Base-by-base conservation (phyloP, 768 basidiomycete genomes). In the Lepiota venenata region DNA sequence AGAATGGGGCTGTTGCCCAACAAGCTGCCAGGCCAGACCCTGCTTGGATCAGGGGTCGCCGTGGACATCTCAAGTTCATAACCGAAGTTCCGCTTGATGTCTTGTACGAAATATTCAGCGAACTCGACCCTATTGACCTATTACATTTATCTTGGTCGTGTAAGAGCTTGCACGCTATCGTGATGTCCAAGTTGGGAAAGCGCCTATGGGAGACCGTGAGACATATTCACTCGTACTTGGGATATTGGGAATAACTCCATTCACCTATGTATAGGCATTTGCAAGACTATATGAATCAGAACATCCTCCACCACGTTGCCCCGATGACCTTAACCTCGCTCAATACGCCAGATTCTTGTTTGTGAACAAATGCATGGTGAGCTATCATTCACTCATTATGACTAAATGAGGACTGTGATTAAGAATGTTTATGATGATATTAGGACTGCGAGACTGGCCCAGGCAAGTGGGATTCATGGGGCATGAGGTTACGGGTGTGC, bases 71-170 rank as follows among this genome's bases (percentile, higher is more conserved):
- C 36, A 56, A 57, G 35, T 39, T 60, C 15, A 62, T 72, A 44
- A 66, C 64, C 5, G 69, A 72, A 50, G 64, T 72, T 47, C 70
- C 70, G 7, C 41, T 72, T 18, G 71, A 72, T 47, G 58, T 72
- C 3, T 58, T 71, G 25, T 58, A 66, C 7, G 67, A 79, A 66
- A 73, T 76, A 15, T 71, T 75, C 55, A 59, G 66, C 11, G 62
- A 71, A 27, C 64, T 78, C 5, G 55, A 68, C 25, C 73, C 75
- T 12, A 27, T 63, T 12, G 75, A 79, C 55, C 61, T 79, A 9
- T 64, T 80, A n/a, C 62, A 66, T 52, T 62, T 79, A 2, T 68
- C 73, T 0, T 59, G 72, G 42, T 66, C 74, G 0, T 69, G 64
- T 22, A 71, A 72, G 59, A 62, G 53, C 1, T 60, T 78, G 43